phyloP scores from a whole-genome alignment of 371 early-diverging fungal genomes.

The Neoconidiobolus thromboides region DNA sequence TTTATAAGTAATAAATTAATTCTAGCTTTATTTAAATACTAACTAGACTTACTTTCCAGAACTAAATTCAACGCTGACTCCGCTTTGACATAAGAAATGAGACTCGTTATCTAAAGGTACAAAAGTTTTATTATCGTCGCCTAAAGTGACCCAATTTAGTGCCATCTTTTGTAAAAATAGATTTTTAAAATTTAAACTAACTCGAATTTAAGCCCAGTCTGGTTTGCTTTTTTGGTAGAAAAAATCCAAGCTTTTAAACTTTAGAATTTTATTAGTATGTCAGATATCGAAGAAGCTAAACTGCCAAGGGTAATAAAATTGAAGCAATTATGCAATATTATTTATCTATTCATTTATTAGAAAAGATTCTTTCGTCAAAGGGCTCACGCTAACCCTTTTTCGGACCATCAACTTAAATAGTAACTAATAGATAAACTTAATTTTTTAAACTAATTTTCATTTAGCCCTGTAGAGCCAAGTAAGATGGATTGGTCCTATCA shows the following conservation, averaged over 20 bases:
- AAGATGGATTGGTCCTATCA: conserved; percentile 78
- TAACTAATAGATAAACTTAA: conserved; percentile 16
- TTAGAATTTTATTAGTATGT: too few relatives aligned
- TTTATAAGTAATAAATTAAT: neutral
- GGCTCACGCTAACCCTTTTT: conserved; percentile 97
- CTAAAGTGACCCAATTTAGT: neutral
- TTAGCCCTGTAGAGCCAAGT: conserved; percentile 66
- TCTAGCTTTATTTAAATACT: neutral
- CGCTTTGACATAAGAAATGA: neutral
- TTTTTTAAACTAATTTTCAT: neutral
- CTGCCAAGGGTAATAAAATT: neutral
- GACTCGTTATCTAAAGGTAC: neutral
- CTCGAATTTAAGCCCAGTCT: too few relatives aligned
- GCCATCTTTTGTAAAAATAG: neutral
- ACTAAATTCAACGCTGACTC: neutral
- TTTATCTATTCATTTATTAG: conserved; percentile 13
- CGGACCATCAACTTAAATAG: conserved; percentile 88
- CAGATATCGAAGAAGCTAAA: neutral
- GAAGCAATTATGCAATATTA: neutral
- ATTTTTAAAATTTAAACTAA: too few relatives aligned
- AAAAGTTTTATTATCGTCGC: neutral
- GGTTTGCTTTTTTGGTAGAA: too few relatives aligned
- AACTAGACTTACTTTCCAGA: neutral
- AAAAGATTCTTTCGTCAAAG: conserved; percentile 88
- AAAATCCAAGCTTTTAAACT: too few relatives aligned